These are phyloP conservation scores for Knufia fluminis DNA, from an alignment of 2,329 filamentous ascomycete species.

Conservation along the genomic window DNA sequence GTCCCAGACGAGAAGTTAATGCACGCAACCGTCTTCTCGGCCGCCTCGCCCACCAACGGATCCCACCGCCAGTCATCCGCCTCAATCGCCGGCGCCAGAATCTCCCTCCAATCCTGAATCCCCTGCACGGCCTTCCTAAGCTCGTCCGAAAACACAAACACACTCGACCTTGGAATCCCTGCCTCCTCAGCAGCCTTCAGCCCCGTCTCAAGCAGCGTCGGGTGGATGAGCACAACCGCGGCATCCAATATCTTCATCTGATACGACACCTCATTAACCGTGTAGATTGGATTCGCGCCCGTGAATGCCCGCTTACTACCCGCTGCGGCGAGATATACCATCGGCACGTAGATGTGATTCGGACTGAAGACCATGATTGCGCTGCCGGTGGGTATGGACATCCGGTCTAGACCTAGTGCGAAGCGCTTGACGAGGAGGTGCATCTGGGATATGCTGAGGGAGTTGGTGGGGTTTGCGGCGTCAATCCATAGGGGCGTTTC, in stretches of 20 bases:
- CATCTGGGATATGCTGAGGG: conserved; percentile 50
- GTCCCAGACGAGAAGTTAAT: conserved; percentile 47
- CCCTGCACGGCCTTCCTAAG: conserved; percentile 45
- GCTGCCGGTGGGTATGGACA: conserved; percentile 54
- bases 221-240: conserved; percentile 44
- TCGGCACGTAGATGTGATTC: conserved; percentile 60
- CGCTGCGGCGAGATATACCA: conserved; percentile 30
- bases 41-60: conserved; percentile 13
- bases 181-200: conserved; percentile 28
- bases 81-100: conserved; percentile 38
- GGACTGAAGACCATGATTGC: conserved; percentile 60
- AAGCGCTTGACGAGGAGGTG: conserved; percentile 59
- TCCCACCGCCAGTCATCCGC: conserved; percentile 33
- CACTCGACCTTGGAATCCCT: conserved; percentile 15
- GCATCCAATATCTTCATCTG: conserved; percentile 45
- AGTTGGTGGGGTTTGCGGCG: conserved; percentile 51
- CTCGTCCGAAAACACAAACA: conserved; percentile 23
- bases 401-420: conserved; percentile 53
- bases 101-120: conserved; percentile 22
- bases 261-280: conserved; percentile 41
- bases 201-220: conserved; percentile 35
- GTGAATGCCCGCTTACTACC: conserved; percentile 47
- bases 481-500: conserved; percentile 46
- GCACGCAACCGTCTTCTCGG: conserved; percentile 41
- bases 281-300: conserved; percentile 46